These are phyloP conservation scores for Cryptococcus sp. DNA, from an alignment of 1,284 basidiomycete genomes.

Conservation along the genomic window DNA sequence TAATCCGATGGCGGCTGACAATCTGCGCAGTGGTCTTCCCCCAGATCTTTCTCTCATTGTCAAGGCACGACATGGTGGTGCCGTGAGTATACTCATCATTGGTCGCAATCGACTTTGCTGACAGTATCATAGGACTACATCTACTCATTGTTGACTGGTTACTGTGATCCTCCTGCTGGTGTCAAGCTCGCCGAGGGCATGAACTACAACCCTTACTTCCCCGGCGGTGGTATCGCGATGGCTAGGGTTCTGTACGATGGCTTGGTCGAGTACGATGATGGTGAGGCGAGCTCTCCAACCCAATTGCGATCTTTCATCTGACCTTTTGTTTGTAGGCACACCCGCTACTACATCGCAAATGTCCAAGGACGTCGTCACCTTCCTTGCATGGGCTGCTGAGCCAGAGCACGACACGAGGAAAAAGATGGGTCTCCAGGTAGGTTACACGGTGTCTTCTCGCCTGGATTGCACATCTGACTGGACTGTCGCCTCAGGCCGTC, in stretches of 20 bases:
- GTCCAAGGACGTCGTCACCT: slow-evolving; percentile 97
- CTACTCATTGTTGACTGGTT: slow-evolving; percentile 95
- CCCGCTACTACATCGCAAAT: slow-evolving; percentile 98
- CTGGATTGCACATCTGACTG: not conserved
- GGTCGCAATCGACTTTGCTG: not conserved
- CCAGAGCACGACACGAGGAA: slow-evolving; percentile 98
- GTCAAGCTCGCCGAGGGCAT: slow-evolving; percentile 94
- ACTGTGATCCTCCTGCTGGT: slow-evolving; percentile 94
- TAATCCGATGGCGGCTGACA: slow-evolving; percentile 1
- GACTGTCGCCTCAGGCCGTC: slow-evolving; percentile 64
- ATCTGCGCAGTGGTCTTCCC: slow-evolving; percentile 71
- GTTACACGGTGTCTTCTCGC: slow-evolving; percentile 11
- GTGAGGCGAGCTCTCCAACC: slow-evolving; percentile 52
- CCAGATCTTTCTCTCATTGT: slow-evolving; percentile 96
- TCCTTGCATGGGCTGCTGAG: slow-evolving; percentile 93
- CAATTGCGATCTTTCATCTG: not conserved
- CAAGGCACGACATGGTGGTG: slow-evolving; percentile 96
- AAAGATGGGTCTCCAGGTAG: slow-evolving; percentile 75
- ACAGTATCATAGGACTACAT: slow-evolving; percentile 77
- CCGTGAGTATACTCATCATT: slow-evolving; percentile 60
- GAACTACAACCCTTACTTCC: slow-evolving; percentile 99
- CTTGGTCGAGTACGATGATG: slow-evolving; percentile 91
- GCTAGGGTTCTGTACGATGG: slow-evolving; percentile 95
- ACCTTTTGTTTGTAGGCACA: slow-evolving; percentile 63
- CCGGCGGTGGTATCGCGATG: slow-evolving; percentile 97